Evolutionary conservation across 139 green algal genomes (phyloP), one percentile per base, ranked within the genome.

Genomic region (Chlorella sp.): DNA sequence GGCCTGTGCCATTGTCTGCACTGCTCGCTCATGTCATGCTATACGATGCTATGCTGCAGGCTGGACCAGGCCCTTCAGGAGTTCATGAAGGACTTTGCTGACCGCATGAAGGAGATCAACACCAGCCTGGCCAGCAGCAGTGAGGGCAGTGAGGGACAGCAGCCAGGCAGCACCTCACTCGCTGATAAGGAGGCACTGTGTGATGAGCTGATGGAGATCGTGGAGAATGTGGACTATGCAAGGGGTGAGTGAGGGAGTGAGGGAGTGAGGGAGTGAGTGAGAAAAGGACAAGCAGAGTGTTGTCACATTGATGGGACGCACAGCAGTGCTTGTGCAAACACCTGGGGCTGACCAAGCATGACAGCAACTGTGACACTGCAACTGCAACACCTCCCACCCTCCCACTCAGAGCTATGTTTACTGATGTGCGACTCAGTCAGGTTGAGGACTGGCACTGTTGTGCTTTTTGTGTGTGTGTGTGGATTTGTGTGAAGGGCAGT

Each of bases 191-290:
- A 91, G 69, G 74, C 55, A 4, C 78, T 95, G 62, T 77, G 94
- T 35, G 91, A 97, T 14, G 91, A 97, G 79, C 84, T 97, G 14
- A 74, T 88, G 70, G 91, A 95, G 2, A 88, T 96, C 32, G 89
- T 95, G 31, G 85, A 88, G 1, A 79, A 71, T 69, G 86, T 97
- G 1, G 90, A 97, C 75, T 80, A 87, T 72, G 91, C 91, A 23
- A 75, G 79, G 65, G 87, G 87, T 88, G 69, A 65, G 5, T 31
- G 14, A n/a, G n/a, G n/a, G n/a, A n/a, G n/a, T n/a, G n/a, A n/a
- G n/a, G n/a, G n/a, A n/a, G n/a, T n/a, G n/a, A n/a, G n/a, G n/a
- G n/a, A n/a, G n/a, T n/a, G n/a, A n/a, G n/a, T n/a, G n/a, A n/a
- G n/a, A n/a, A n/a, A n/a, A n/a, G n/a, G n/a, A n/a, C n/a, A n/a